Evolutionary conservation across 225 moss, liverwort and hornwort genomes (phyloP).

Genomic region (Marchantia paleacea): DNA sequence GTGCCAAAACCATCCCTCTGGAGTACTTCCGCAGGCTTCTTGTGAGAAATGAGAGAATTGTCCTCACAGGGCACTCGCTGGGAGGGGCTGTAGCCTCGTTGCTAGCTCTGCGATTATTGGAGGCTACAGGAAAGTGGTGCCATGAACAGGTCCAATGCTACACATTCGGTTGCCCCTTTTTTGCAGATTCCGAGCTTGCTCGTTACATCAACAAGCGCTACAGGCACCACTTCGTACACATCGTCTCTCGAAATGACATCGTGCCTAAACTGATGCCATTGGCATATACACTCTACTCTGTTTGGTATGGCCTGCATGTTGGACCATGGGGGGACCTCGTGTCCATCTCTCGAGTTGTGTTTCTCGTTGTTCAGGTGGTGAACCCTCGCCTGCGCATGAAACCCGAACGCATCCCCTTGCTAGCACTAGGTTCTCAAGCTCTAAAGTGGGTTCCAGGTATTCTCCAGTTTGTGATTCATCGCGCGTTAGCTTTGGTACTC

Average conservation of each 20-base stretch:
- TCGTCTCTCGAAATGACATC: slow-evolving; percentile 95
- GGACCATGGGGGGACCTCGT: slow-evolving; percentile 77
- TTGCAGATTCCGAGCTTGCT: slow-evolving; percentile 82
- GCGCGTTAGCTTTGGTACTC: slow-evolving; percentile 73
- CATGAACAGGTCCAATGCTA: slow-evolving; percentile 97
- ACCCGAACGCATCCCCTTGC: slow-evolving; percentile 55
- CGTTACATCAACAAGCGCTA: slow-evolving; percentile 83
- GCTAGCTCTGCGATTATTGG: slow-evolving; percentile 76
- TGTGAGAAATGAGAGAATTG: slow-evolving; percentile 72
- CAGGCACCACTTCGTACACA: slow-evolving; percentile 83
- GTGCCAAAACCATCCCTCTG: slow-evolving; percentile 82
- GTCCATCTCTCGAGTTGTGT: slow-evolving; percentile 68
- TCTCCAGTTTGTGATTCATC: slow-evolving; percentile 87
- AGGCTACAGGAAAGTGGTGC: slow-evolving; percentile 97
- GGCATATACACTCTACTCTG: slow-evolving; percentile 84
- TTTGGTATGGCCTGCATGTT: slow-evolving; percentile 85
- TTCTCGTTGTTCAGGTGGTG: slow-evolving; percentile 67
- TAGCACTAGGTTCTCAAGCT: slow-evolving; percentile 72
- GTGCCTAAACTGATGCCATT: slow-evolving; percentile 98
- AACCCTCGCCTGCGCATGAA: slow-evolving; percentile 61
- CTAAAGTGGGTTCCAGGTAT: slow-evolving; percentile 69
- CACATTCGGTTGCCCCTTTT: slow-evolving; percentile 97
- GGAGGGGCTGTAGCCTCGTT: slow-evolving; percentile 93
- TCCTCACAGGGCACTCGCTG: slow-evolving; percentile 81
- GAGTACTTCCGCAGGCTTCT: slow-evolving; percentile 79